Evolutionary conservation across 2,329 filamentous ascomycete genomes (phyloP).

Genomic region (Fusarium metavorans): DNA sequence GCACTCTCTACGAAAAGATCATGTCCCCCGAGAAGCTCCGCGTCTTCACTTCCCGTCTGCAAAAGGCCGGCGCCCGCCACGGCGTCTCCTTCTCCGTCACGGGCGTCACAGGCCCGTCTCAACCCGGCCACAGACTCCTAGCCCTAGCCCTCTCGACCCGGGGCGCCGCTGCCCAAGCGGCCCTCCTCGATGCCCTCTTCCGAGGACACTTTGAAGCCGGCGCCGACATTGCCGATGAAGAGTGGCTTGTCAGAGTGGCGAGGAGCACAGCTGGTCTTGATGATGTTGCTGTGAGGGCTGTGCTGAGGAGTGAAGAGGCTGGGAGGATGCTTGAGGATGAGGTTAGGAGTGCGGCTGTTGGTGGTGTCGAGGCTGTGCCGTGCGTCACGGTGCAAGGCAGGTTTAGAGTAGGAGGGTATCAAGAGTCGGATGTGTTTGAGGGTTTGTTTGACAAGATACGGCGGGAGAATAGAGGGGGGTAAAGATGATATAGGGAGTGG

Average conservation of each 20-base stretch:
- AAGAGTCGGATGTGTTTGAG: constrained; percentile 74
- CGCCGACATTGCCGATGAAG: constrained; percentile 55
- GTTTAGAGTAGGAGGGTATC: constrained; percentile 78
- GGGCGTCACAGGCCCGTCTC: constrained; percentile 59
- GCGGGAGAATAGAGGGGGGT: constrained; percentile 19
- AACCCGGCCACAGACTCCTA: constrained; percentile 61
- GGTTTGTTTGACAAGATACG: constrained; percentile 72
- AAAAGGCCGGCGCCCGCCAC: constrained; percentile 48
- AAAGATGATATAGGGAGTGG: background rate
- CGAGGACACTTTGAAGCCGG: constrained; percentile 56
- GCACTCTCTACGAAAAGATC: constrained; percentile 50
- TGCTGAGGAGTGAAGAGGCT: constrained; percentile 47
- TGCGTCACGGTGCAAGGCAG: constrained; percentile 77
- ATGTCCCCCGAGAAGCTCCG: constrained; percentile 45
- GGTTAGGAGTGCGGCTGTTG: constrained; percentile 43
- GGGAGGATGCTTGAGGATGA: constrained; percentile 48
- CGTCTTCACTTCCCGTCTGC: constrained; percentile 48
- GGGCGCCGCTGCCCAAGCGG: constrained; percentile 51
- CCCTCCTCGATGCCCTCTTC: constrained; percentile 57
- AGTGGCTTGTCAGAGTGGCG: constrained; percentile 53
- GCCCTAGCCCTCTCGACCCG: constrained; percentile 52
- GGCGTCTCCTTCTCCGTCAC: constrained; percentile 56
- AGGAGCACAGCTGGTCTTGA: constrained; percentile 47
- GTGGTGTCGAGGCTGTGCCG: constrained; percentile 74
- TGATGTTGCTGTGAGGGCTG: constrained; percentile 41